Conservation (phyloP, 768 basidiomycete genomes). For the Russula compacta region DNA sequence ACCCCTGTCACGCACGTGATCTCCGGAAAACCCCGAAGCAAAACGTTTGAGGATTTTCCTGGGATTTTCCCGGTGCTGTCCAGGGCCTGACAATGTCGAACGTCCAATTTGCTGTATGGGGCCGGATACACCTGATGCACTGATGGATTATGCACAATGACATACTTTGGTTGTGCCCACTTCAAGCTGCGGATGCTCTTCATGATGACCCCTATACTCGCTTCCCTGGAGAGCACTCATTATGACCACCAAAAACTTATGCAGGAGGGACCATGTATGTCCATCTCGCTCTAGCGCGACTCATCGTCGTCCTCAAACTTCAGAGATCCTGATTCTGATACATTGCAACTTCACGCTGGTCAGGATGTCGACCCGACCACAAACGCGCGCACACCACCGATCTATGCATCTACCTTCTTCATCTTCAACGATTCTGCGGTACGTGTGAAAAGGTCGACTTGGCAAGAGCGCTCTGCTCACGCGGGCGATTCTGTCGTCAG, state of each 20-base stretch:
- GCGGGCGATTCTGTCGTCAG: constrained; percentile 25
- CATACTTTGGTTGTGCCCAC: background rate
- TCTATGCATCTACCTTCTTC: constrained; percentile 66
- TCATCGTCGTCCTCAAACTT: background rate
- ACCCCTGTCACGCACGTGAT: too few species aligned
- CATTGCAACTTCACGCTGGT: constrained; percentile 72
- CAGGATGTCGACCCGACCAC: constrained; percentile 54
- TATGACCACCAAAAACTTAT: background rate
- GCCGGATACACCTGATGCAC: too few species aligned
- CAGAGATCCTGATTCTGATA: constrained; percentile 62
- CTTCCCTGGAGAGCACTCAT: too few species aligned
- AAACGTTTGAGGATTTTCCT: too few species aligned
- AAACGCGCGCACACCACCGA: constrained; percentile 68
- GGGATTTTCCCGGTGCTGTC: too few species aligned
- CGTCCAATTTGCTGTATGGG: too few species aligned
- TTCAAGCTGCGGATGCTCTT: too few species aligned
- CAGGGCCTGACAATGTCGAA: too few species aligned
- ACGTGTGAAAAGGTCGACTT: constrained; percentile 16
- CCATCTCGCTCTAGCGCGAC: background rate
- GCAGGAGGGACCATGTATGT: background rate
- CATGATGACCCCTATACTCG: too few species aligned
- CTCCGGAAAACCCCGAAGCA: too few species aligned
- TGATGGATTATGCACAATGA: background rate
- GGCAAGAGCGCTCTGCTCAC: background rate
- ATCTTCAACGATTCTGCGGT: constrained; percentile 65